Evolutionary conservation across 2,329 filamentous ascomycete genomes (phyloP).

Genomic region (Aureobasidium sp.): DNA sequence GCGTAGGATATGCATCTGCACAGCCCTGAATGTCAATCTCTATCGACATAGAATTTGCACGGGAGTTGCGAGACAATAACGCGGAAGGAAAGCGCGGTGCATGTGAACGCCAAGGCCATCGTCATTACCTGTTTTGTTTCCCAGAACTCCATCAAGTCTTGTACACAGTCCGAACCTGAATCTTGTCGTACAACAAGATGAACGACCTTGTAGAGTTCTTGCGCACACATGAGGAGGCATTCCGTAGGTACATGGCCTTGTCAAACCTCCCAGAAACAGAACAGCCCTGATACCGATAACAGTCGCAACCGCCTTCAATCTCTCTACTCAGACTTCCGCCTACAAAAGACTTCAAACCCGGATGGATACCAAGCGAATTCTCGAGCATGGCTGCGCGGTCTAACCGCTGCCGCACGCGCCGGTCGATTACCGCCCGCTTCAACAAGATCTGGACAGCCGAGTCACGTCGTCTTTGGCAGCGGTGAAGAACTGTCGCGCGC

Average conservation of each 20-base stretch:
- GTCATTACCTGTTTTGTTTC: neutral
- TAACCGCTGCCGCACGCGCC: conserved; percentile 57
- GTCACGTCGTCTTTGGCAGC: conserved; percentile 41
- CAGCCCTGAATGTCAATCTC: too few species aligned
- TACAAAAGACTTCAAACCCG: conserved; percentile 67
- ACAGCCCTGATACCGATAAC: neutral
- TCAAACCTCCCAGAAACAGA: conserved; percentile 2
- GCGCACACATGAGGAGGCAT: conserved; percentile 40
- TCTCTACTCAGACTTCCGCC: conserved; percentile 78
- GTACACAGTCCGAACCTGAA: neutral
- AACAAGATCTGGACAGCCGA: neutral
- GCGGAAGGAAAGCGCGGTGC: neutral
- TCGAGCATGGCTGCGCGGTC: conserved; percentile 65
- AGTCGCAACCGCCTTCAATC: conserved; percentile 68
- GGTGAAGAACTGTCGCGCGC: conserved; percentile 58
- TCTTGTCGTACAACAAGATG: neutral
- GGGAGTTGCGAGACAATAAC: too few species aligned
- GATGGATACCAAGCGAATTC: conserved; percentile 79
- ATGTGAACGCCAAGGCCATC: conserved; percentile 9
- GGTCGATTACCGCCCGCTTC: conserved; percentile 42
- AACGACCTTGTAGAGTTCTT: conserved; percentile 54
- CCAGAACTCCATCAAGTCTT: neutral
- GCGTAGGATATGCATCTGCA: too few species aligned
- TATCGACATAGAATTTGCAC: too few species aligned
- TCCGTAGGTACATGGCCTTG: conserved; percentile 30